A percentile compares a stretch with the other conserved stretches of the same genome.
These are phyloP conservation scores for Buxus sempervirens DNA, from an alignment of 164 flowering plant species.

Conservation along the genomic window DNA sequence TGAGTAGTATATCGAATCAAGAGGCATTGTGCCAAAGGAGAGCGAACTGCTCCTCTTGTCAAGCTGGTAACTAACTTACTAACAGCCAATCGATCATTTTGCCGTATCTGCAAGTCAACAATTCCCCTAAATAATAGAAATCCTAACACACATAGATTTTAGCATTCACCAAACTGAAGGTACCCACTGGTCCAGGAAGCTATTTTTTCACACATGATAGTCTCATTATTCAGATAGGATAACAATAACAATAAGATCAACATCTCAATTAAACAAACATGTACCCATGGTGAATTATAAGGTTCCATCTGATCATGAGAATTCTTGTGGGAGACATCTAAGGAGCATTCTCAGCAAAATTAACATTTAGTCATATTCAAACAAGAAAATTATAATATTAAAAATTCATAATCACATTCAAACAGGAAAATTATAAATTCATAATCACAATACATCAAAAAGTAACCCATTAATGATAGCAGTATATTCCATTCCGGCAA, in stretches of 20 bases:
- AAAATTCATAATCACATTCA: neutral
- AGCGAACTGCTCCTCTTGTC: conserved; percentile 89
- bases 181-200: neutral
- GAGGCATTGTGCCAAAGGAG: conserved; percentile 97
- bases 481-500: too few relatives aligned
- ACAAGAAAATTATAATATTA: neutral
- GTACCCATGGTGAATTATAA: neutral
- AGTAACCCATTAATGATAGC: too few relatives aligned
- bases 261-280: neutral
- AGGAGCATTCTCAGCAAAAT: neutral
- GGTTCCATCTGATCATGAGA: neutral
- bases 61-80: conserved; percentile 93
- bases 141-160: neutral
- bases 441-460: too few relatives aligned
- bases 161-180: neutral
- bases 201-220: neutral
- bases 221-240: neutral
- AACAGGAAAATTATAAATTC: too few relatives aligned
- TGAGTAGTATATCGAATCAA: conserved; percentile 92
- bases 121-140: neutral
- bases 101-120: conserved; percentile 72
- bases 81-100: conserved; percentile 95
- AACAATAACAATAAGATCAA: neutral
- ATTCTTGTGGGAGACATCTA: neutral
- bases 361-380: neutral